phyloP scores from a whole-genome alignment of 257 asterid species.

The Nicotiana obtusifolia region DNA sequence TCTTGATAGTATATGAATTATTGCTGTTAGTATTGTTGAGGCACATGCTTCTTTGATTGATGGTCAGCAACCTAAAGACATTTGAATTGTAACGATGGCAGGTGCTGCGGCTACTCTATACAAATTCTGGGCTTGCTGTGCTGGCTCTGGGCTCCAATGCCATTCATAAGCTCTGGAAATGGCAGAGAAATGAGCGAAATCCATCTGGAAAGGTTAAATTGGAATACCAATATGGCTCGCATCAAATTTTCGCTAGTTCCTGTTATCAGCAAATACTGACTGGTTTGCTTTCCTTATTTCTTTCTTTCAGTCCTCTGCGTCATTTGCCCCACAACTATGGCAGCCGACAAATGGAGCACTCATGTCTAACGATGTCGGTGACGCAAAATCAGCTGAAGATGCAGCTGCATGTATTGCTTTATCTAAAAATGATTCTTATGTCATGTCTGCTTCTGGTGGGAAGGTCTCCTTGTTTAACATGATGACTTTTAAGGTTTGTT shows the following conservation, averaged over 20 bases:
- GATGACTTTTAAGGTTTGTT: slow-evolving; percentile 92
- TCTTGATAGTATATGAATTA: background rate
- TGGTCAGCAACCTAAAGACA: background rate
- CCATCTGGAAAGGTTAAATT: slow-evolving; percentile 67
- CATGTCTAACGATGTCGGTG: slow-evolving; percentile 80
- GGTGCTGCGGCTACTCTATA: slow-evolving; percentile 80
- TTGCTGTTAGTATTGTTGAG: background rate
- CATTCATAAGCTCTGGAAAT: slow-evolving; percentile 94
- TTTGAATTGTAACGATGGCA: slow-evolving; percentile 18
- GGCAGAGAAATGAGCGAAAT: slow-evolving; percentile 93
- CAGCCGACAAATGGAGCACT: slow-evolving; percentile 79
- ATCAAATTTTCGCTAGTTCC: background rate
- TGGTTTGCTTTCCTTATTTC: slow-evolving; percentile 7
- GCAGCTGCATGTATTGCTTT: slow-evolving; percentile 86
- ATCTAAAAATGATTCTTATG: slow-evolving; percentile 94
- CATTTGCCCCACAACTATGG: slow-evolving; percentile 78
- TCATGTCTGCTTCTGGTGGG: slow-evolving; percentile 99
- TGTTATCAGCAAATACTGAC: background rate
- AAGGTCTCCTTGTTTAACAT: slow-evolving; percentile 93
- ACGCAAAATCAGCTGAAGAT: slow-evolving; percentile 71
- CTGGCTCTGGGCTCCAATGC: slow-evolving; percentile 87
- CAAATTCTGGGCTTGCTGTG: slow-evolving; percentile 78
- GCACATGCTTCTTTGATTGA: background rate
- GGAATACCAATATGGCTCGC: background rate
- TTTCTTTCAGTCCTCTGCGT: slow-evolving; percentile 69